Evolutionary conservation across 2,329 filamentous ascomycete species (phyloP).

Genomic region (Beauveria brongniartii): DNA sequence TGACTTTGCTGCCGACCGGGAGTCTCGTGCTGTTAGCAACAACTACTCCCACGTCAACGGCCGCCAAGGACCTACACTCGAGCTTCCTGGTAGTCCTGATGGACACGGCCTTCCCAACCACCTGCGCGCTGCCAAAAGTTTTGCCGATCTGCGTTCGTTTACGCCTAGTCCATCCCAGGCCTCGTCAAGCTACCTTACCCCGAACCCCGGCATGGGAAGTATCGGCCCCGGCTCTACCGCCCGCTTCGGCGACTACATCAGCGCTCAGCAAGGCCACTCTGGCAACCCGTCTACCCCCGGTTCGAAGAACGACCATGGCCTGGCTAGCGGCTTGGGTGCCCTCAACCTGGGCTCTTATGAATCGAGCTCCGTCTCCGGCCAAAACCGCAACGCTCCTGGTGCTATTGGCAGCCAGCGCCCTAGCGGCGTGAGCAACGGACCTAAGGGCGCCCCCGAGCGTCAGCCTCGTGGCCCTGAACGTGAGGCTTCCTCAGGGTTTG

Average conservation of each 20-base stretch:
- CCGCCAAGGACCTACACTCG: slow-evolving; percentile 76
- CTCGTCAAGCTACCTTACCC: slow-evolving; percentile 65
- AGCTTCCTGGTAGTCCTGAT: slow-evolving; percentile 74
- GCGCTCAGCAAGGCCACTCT: slow-evolving; percentile 27
- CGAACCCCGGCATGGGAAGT: slow-evolving; percentile 43
- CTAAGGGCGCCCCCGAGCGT: slow-evolving; percentile 45
- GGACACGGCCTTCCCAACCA: slow-evolving; percentile 60
- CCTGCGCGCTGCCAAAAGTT: slow-evolving; percentile 89
- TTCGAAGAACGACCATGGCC: slow-evolving; percentile 29
- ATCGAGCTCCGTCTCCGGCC: slow-evolving; percentile 27
- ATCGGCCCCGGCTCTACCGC: slow-evolving; percentile 34
- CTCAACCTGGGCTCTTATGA: slow-evolving; percentile 47
- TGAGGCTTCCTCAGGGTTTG: slow-evolving; percentile 47
- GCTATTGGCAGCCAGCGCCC: slow-evolving; percentile 60
- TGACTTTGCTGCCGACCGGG: slow-evolving; percentile 80
- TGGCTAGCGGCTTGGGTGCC: slow-evolving; percentile 41
- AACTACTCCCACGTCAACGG: slow-evolving; percentile 67
- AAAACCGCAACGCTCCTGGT: slow-evolving; percentile 44
- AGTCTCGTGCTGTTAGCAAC: slow-evolving; percentile 54
- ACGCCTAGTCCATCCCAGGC: slow-evolving; percentile 85
- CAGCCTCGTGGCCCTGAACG: slow-evolving; percentile 59
- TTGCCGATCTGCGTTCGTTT: slow-evolving; percentile 89
- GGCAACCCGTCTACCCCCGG: slow-evolving; percentile 31
- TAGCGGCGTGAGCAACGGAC: slow-evolving; percentile 32
- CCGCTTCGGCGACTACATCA: slow-evolving; percentile 39